Base-by-base conservation (phyloP, 257 asterid species). In the Galeopsis tetrahit region DNA sequence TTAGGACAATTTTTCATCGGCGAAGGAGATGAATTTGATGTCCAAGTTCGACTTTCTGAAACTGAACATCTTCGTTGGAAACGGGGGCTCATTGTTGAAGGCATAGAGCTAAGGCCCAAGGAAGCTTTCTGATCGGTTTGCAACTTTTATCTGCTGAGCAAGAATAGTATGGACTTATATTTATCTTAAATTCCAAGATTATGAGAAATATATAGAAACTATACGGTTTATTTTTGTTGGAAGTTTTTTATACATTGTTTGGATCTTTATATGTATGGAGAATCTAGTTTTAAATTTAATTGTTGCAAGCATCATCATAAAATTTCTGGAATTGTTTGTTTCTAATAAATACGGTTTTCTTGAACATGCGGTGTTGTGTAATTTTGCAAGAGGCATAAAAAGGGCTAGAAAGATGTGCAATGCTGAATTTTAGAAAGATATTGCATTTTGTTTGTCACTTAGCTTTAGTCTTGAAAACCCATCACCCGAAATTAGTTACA, bases 71-170 rank as follows among this genome's bases (percentile, higher is more conserved):
- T 14, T 13, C 31, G 28, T 52, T 34, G 64, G 67, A 82, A 79
- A 14, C 17, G 4, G 0, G 78, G 86, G 1, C 71, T 82, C 8
- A 53, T 77, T 31, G 5, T 83, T 0, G 80, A 75, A 40, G 85
- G 81, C 71, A 83, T 83, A 52, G 74, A 68, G 68, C 32, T 85
- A 28, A 46, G 85, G 58, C 82, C 88, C 13, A 62, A 62, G 8
- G 51, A 38, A 35, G 68, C 10, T 35, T 36, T n/a, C 17, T 61
- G 66, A 61, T 10, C 15, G 14, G n/a, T 46, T 46, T 46, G 53
- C 53, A 10, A 46, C 53, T 10, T 11, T 10, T 21, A 8, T 55
- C 13, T 21, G 21, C 0, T 17, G 5, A 55, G 36, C 35, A 21
- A 17, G 61, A 7, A 7, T 0, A 15, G 34, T 53, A 8, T 53